A percentile compares a stretch with the other conserved stretches of the same genome.
Evolutionary conservation across 2,329 filamentous ascomycete species (phyloP).

Genomic region (Epichloe sylvatica): DNA sequence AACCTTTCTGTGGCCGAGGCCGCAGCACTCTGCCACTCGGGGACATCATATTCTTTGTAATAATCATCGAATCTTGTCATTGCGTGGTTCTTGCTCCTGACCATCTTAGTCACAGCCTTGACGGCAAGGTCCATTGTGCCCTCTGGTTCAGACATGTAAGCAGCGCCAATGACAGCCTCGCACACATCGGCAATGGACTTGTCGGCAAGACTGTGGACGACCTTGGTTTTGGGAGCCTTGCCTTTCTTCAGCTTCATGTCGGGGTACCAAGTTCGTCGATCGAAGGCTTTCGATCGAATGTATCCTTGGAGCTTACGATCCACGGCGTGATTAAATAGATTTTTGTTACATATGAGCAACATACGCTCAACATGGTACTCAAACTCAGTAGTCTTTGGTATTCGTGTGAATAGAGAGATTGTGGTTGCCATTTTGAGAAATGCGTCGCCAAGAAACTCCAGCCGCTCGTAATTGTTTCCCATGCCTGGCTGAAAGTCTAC

Average conservation of each 20-base stretch:
- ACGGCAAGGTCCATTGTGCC: slow-evolving; percentile 43
- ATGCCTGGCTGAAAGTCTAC: slow-evolving; percentile 70
- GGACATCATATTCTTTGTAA: slow-evolving; percentile 50
- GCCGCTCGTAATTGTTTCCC: slow-evolving; percentile 86
- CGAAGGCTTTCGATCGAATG: slow-evolving; percentile 72
- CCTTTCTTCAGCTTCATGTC: slow-evolving; percentile 60
- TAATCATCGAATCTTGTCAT: slow-evolving; percentile 64
- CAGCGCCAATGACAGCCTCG: slow-evolving; percentile 84
- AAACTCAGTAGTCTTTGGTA: slow-evolving; percentile 68
- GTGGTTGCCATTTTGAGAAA: slow-evolving; percentile 95
- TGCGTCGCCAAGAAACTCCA: slow-evolving; percentile 86
- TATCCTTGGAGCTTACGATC: slow-evolving; percentile 55
- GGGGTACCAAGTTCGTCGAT: slow-evolving; percentile 79
- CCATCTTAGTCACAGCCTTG: slow-evolving; percentile 52
- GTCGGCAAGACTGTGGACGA: slow-evolving; percentile 58
- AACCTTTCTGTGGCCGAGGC: slow-evolving; percentile 54
- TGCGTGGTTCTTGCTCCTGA: slow-evolving; percentile 53
- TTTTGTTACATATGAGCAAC: slow-evolving; percentile 81
- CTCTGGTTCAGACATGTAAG: slow-evolving; percentile 39
- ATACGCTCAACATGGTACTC: slow-evolving; percentile 84
- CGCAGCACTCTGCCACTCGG: slow-evolving; percentile 52
- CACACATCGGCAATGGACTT: slow-evolving; percentile 92
- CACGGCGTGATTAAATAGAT: slow-evolving; percentile 65
- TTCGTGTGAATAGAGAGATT: slow-evolving; percentile 66
- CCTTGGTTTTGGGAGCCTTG: slow-evolving; percentile 37